phyloP scores from a whole-genome alignment of 805 yeast genomes.

The Vanderwaltozyma verrucispora region DNA sequence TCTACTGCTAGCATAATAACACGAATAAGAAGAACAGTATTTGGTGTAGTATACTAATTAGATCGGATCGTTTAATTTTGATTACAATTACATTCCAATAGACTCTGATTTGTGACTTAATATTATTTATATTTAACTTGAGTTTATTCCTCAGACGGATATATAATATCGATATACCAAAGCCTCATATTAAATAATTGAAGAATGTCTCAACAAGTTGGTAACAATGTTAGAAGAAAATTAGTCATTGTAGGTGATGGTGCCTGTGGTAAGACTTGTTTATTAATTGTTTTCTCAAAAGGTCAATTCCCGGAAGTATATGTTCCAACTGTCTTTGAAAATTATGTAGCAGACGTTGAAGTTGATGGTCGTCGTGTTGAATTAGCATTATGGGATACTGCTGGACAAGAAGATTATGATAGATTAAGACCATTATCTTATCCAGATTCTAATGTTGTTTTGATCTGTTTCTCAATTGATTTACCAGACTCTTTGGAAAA shows the following conservation, averaged over 20 bases:
- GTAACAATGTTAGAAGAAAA: conserved; percentile 47
- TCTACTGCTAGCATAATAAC: too few species aligned
- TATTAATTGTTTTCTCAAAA: conserved; percentile 74
- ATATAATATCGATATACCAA: too few species aligned
- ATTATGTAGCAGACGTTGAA: conserved; percentile 94
- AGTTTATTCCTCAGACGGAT: too few species aligned
- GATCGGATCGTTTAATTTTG: too few species aligned
- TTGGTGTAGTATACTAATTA: too few species aligned
- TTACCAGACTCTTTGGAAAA: conserved; percentile 87
- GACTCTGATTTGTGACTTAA: too few species aligned
- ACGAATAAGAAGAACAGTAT: too few species aligned
- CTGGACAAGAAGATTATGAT: conserved; percentile 97
- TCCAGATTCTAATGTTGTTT: conserved; percentile 86
- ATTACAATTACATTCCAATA: too few species aligned
- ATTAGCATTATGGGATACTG: conserved; percentile 95
- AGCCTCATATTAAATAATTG: too few species aligned
- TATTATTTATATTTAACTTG: too few species aligned
- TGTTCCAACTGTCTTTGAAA: conserved; percentile 94
- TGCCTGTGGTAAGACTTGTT: conserved; percentile 94
- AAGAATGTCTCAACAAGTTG: conserved; percentile 28
- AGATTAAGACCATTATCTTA: conserved; percentile 84
- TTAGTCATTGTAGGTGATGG: conserved; percentile 95
- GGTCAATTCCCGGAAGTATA: conserved; percentile 91
- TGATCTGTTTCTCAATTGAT: conserved; percentile 85
- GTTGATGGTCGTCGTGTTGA: conserved; percentile 87